These are phyloP conservation scores for Polymyxa betae DNA, from an alignment of 208 protist genomes.

Conservation along the genomic window DNA sequence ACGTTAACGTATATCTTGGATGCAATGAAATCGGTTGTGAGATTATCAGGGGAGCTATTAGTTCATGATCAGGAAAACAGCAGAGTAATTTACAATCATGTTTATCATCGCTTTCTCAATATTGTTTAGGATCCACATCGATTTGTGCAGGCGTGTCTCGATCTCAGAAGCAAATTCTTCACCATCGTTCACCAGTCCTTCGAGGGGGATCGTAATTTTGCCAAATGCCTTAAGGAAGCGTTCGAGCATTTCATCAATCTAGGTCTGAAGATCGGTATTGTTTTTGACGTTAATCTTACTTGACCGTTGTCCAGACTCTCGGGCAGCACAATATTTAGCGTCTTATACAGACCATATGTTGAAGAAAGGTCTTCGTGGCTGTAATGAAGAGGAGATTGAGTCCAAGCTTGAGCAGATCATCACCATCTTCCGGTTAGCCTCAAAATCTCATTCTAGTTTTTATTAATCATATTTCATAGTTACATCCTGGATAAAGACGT, in stretches of 20 bases:
- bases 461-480: neutral
- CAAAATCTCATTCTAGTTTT: neutral
- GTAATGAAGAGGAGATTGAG: constrained; percentile 36
- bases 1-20: constrained; percentile 19
- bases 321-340: constrained; percentile 63
- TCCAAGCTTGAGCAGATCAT: constrained; percentile 34
- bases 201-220: constrained; percentile 34
- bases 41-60: neutral
- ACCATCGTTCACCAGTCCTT: constrained; percentile 22
- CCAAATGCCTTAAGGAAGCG: constrained; percentile 56
- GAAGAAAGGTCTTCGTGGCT: constrained; percentile 43
- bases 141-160: constrained; percentile 23
- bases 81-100: neutral
- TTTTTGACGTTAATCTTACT: neutral
- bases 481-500: constrained; percentile 62
- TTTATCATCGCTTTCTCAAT: neutral
- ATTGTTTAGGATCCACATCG: constrained; percentile 28
- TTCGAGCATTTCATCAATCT: constrained; percentile 65
- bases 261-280: neutral
- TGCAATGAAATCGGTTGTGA: constrained; percentile 56
- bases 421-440: constrained; percentile 46
- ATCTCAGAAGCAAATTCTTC: constrained; percentile 38
- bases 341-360: constrained; percentile 63
- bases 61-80: constrained; percentile 41
- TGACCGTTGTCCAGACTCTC: constrained; percentile 17